Conservation (phyloP, 805 yeast genomes). For the Wickerhamiella parazyma region DNA sequence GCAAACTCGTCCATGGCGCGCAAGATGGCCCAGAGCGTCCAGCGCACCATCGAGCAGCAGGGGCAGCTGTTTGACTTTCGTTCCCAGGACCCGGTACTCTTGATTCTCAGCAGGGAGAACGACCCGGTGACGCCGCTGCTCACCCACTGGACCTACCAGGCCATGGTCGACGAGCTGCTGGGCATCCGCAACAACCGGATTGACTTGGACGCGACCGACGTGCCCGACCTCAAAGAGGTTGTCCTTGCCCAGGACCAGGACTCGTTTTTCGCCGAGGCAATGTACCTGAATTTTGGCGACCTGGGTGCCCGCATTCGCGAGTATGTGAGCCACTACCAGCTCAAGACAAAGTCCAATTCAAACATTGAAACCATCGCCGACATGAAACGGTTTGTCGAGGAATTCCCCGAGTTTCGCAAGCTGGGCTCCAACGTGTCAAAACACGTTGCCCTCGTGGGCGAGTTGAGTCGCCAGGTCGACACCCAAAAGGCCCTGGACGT, state of each 20-base stretch:
- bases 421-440: conserved; percentile 78
- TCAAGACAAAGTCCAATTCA: conserved; percentile 60
- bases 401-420: conserved; percentile 86
- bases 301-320: conserved; percentile 75
- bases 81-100: conserved; percentile 49
- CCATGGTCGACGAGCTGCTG: conserved; percentile 88
- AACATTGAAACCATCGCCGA: conserved; percentile 71
- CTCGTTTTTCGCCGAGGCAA: conserved; percentile 59
- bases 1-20: conserved; percentile 49
- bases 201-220: conserved; percentile 41
- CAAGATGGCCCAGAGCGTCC: conserved; percentile 56
- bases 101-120: conserved; percentile 68
- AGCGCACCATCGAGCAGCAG: conserved; percentile 24
- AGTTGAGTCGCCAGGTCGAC: conserved; percentile 63
- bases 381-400: conserved; percentile 80
- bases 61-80: conserved; percentile 50
- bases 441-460: conserved; percentile 82
- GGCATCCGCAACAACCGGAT: conserved; percentile 78
- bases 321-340: conserved; percentile 70
- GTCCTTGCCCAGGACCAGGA: conserved; percentile 60
- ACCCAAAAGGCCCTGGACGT: conserved; percentile 56
- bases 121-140: conserved; percentile 91
- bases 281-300: conserved; percentile 90
- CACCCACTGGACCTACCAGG: conserved; percentile 95
- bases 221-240: conserved; percentile 48